Base-by-base conservation (phyloP, 1,284 basidiomycete species). In the Ustilago curta region DNA sequence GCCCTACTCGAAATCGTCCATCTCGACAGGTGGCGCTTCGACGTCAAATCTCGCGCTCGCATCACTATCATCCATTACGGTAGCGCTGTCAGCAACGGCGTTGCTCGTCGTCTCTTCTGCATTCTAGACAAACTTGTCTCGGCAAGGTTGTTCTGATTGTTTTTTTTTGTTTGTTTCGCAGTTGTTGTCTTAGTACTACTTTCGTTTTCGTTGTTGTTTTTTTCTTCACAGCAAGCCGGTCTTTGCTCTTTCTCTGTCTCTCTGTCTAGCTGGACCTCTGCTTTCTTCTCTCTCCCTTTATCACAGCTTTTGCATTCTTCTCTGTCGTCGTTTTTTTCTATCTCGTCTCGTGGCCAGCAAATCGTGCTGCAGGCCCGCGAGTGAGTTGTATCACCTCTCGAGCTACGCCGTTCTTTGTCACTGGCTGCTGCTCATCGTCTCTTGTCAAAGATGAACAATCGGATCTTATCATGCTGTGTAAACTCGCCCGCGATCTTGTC, bases 1-100 rank as follows among this genome's bases (percentile, higher is more conserved):
- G 37, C 65, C 70, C 3, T 68, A 58, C 40, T 73, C 70, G 29
- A 73, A 73, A 23, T 68, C 70, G 25, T 39, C 52, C 23, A 45
- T 68, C 35, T 60, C 60, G 12, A 50, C 43, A 25, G 57, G 50
- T 27, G 29, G 55, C 27, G 58, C 61, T 12, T 29, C 44, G 8
- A 16, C 47, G 0, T 16, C 25, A 19, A 18, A 32, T 14, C 21
- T 48, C 43, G n/a, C 42, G 12, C 9, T 43, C n/a, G 47, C 58
- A 19, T 37, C 43, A 27, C 29, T 57, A n/a, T 40, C 50, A 2
- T 21, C 23, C 0, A 35, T 64, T 37, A 25, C 53, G 12, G 25
- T 50, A 8, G 29, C 53, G 8, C 39, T 62, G 0, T 44, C 47
- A 5, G 35, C 44, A 8, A 45, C 49, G 11, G 14, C 50, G 21